phyloP scores from a whole-genome alignment of 2,329 filamentous ascomycete genomes.

The Onygenales sp. region DNA sequence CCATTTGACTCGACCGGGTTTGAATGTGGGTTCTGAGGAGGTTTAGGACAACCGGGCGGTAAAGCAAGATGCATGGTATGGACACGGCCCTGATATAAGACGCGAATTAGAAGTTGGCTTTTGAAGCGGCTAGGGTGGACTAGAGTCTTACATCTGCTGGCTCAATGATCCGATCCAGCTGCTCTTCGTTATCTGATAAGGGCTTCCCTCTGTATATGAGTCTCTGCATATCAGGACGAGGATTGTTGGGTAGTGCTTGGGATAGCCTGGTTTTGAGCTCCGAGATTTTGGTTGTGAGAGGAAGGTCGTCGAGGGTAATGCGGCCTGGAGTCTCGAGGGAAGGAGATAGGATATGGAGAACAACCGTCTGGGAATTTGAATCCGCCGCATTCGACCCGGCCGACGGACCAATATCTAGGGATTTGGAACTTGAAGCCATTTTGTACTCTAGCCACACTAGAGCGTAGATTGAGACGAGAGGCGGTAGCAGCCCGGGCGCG shows the following conservation, averaged over 20 bases:
- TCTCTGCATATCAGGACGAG: slow-evolving; percentile 40
- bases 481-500: too few species aligned
- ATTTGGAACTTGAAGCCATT: slow-evolving; percentile 1
- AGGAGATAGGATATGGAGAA: slow-evolving; percentile 33
- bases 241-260: slow-evolving; percentile 37
- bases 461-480: neutral
- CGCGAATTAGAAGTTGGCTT: too few species aligned
- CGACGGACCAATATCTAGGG: neutral
- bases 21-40: neutral
- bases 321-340: slow-evolving; percentile 27
- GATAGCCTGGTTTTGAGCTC: slow-evolving; percentile 46
- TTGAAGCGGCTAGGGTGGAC: too few species aligned
- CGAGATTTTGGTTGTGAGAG: slow-evolving; percentile 37
- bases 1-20: neutral
- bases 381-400: slow-evolving; percentile 1
- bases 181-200: slow-evolving; percentile 40
- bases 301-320: slow-evolving; percentile 28
- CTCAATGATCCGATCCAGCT: slow-evolving; percentile 42
- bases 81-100: slow-evolving; percentile 1
- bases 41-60: slow-evolving; percentile 24
- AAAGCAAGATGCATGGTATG: slow-evolving; percentile 32
- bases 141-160: slow-evolving; percentile 36
- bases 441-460: neutral
- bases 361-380: slow-evolving; percentile 13
- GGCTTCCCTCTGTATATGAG: slow-evolving; percentile 50